Evolutionary conservation across 345 rosid genomes (phyloP), one percentile per base, ranked within the genome.

Genomic region (Bretschneidera sinensis): DNA sequence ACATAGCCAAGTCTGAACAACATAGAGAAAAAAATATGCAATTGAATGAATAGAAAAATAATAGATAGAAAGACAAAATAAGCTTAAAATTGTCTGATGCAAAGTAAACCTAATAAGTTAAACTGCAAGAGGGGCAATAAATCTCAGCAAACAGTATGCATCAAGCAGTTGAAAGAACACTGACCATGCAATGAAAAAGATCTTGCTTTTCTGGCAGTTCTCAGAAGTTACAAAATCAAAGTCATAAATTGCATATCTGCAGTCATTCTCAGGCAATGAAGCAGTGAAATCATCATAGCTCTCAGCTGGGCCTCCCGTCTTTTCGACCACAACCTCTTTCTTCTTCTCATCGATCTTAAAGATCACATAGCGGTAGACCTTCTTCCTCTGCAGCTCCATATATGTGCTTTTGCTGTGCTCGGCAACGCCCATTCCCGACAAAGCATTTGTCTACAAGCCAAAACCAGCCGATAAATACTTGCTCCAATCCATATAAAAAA

Each of bases 151-250:
- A 39, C 4, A 11, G 45, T 7, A 39, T 39, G 15, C 6, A 39
- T 39, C 45, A 39, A 13, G 45, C 6, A 11, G 45, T 13, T 39
- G 45, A 39, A 39, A 39, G 45, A 24, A 56, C 66, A n/a, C 78
- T 51, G 67, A 87, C 91, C 95, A 87, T 53, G 95, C 85, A 48
- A 85, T 69, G 75, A 85, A 87, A 80, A 87, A 87, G 70, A 87
- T 87, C 70, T 87, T 85, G 84, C 91, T 85, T 76, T 85, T 88
- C 60, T 75, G 87, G 58, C 96, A 88, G 63, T 85, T 88, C 76
- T 88, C 96, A 6, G 82, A 74, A 48, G 89, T 85, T 31, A 83
- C 87, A 60, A 78, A 87, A 69, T 87, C 95, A 16, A 76, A 85
- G 68, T 85, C 89, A 50, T 79, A 88, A 21, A 88, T 83, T 55